Evolutionary conservation across 129 eudicot genomes (phyloP).

Genomic region (Flaveria robusta): DNA sequence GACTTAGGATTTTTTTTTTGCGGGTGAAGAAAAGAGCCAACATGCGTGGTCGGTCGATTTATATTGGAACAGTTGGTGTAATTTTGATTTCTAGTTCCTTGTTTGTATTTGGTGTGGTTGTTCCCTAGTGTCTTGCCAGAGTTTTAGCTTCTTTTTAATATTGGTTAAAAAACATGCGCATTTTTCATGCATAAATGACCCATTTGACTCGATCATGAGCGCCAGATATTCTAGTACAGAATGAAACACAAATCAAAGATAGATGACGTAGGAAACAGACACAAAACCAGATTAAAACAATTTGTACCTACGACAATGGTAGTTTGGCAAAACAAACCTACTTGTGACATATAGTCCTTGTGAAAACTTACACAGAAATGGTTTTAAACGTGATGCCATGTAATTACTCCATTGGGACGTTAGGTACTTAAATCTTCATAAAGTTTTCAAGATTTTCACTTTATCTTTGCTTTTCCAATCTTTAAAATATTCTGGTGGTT

Average conservation of each 20-base stretch:
- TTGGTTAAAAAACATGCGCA: no score
- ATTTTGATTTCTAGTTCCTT: no score
- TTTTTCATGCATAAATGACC: no score
- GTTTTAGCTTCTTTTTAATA: no score
- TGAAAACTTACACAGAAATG: constrained; percentile 36
- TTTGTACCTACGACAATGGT: constrained; percentile 5
- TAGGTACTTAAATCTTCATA: constrained; percentile 39
- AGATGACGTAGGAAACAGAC: constrained; percentile 17
- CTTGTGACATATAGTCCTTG: constrained; percentile 26
- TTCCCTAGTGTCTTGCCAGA: no score
- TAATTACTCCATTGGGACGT: constrained; percentile 36
- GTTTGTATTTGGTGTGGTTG: no score
- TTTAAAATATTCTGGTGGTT: constrained; percentile 12
- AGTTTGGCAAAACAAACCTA: constrained; percentile 29
- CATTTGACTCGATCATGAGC: no score
- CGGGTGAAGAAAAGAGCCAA: no score
- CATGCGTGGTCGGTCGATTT: no score
- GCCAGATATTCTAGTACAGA: constrained; percentile 6
- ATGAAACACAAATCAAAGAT: constrained; percentile 1
- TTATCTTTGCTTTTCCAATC: constrained; percentile 18
- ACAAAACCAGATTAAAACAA: constrained; percentile 28
- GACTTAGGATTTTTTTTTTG: no score
- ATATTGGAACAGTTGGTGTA: no score
- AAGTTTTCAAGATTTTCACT: constrained; percentile 41
- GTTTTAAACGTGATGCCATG: constrained; percentile 40